Evolutionary conservation across 495 filamentous ascomycete genomes (phyloP).

Genomic region (Penicillium longicatenatum): DNA sequence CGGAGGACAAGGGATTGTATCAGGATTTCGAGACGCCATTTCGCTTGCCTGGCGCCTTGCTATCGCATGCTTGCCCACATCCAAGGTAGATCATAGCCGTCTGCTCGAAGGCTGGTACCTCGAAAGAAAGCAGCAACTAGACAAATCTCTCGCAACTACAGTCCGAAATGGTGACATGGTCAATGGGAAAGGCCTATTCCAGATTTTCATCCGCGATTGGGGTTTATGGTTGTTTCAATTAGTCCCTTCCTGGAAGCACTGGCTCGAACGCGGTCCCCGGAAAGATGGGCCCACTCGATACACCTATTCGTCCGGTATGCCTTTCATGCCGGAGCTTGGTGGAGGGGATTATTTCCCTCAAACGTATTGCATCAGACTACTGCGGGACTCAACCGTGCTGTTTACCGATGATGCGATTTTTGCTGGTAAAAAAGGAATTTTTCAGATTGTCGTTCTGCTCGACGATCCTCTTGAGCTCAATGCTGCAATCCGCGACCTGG

Average conservation of each 20-base stretch:
- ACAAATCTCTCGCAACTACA: slow-evolving; percentile 33
- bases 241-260: slow-evolving; percentile 29
- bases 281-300: slow-evolving; percentile 31
- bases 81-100: slow-evolving; percentile 3
- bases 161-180: slow-evolving; percentile 38
- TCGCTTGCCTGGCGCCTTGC: slow-evolving; percentile 52
- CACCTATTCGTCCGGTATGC: slow-evolving; percentile 26
- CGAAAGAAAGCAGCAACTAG: slow-evolving; percentile 45
- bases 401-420: slow-evolving; percentile 23
- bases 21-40: slow-evolving; percentile 39
- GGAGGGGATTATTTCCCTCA: slow-evolving; percentile 17
- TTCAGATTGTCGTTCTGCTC: slow-evolving; percentile 12
- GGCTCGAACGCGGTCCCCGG: slow-evolving; percentile 30
- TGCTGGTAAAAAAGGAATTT: not conserved
- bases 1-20: slow-evolving; percentile 56
- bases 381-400: not conserved
- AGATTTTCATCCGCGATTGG: slow-evolving; percentile 37
- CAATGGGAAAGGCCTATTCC: slow-evolving; percentile 25
- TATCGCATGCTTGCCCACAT: slow-evolving; percentile 26
- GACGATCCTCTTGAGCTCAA: slow-evolving; percentile 1
- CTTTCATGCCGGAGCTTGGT: slow-evolving; percentile 24
- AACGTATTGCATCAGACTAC: slow-evolving; percentile 11
- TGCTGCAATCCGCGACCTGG: slow-evolving; percentile 5
- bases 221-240: slow-evolving; percentile 36
- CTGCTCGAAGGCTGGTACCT: slow-evolving; percentile 36